Evolutionary conservation across 805 yeast species (phyloP).

Genomic region (Saccharomycopsis babjevae): DNA sequence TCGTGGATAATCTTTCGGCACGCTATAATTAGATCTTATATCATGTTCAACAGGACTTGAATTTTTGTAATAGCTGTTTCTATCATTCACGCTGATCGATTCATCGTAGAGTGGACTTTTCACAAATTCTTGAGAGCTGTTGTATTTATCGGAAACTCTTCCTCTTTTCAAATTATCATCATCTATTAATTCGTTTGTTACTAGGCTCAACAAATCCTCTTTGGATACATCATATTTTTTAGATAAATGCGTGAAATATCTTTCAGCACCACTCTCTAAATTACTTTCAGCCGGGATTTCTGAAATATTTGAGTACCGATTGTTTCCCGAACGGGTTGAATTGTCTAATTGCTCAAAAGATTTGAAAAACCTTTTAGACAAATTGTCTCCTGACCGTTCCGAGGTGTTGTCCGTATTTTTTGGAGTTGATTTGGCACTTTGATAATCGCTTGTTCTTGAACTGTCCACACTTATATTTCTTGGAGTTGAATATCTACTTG

Average conservation of each 20-base stretch:
- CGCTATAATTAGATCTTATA: not conserved
- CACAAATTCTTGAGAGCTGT: not conserved
- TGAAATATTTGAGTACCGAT: not conserved
- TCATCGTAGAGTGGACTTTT: not conserved
- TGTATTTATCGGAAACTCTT: not conserved
- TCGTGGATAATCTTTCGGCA: constrained; percentile 7
- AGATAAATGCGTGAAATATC: not conserved
- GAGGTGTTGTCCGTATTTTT: not conserved
- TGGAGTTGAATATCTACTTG: constrained; percentile 6
- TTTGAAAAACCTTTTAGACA: not conserved
- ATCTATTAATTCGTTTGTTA: not conserved
- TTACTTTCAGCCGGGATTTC: not conserved
- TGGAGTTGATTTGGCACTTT: not conserved
- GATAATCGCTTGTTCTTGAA: not conserved
- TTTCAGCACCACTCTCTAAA: not conserved
- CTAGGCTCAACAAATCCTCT: not conserved
- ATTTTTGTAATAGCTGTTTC: not conserved
- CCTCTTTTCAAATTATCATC: not conserved
- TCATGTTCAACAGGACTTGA: not conserved
- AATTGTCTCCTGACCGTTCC: not conserved
- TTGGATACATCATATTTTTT: not conserved
- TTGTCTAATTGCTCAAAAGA: not conserved
- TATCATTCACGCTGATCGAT: not conserved
- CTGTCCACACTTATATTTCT: not conserved
- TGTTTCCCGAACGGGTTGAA: not conserved